Evolutionary conservation across 1,139 yeast species (phyloP), one percentile per base, ranked within the genome.

Genomic region (Suhomyces bolitotheri): DNA sequence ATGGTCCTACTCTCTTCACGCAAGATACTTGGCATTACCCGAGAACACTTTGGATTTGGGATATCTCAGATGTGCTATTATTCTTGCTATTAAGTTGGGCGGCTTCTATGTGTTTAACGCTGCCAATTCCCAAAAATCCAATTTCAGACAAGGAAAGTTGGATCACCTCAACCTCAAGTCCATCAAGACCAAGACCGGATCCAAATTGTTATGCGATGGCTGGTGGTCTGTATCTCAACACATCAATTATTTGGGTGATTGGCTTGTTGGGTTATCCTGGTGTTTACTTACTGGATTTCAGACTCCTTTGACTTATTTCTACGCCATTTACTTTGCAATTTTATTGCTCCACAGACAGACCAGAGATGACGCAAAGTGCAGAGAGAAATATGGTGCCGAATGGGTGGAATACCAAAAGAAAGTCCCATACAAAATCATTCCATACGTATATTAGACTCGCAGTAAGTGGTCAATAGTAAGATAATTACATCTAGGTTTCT

Each of bases 211-310:
- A 35, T 76, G 80, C 39, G 94, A 88, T 51, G 97, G 97, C 2
- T 92, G 98, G 98, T 92, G 98, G 98, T 86, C 85, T 3, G 61
- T 71, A 25, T 81, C 96, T 5, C 95, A 95, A 49, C 98, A 92
- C 58, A 88, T 88, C 57, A 92, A 92, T 57, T 92, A 92, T 62
- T 74, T 90, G 44, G 98, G 98, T 25, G 98, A 92, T 63, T 89
- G 97, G 94, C 56, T 94, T 33, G 81, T 89, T 55, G 89, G 97
- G 0, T 73, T 87, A 68, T 80, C 95, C 27, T 90, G 96, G 95
- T 89, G 97, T 59, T 69, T 92, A 47, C 82, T 96, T 13, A 88
- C 97, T 2, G 96, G 96, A 10, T 79, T 82, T 53, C 71, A 68
- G 43, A 84, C 95, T 1, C 83, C 89, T 3, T 65, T 92, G 50